phyloP scores from a whole-genome alignment of 2,329 filamentous ascomycete species.

The Corynespora cassiicola region DNA sequence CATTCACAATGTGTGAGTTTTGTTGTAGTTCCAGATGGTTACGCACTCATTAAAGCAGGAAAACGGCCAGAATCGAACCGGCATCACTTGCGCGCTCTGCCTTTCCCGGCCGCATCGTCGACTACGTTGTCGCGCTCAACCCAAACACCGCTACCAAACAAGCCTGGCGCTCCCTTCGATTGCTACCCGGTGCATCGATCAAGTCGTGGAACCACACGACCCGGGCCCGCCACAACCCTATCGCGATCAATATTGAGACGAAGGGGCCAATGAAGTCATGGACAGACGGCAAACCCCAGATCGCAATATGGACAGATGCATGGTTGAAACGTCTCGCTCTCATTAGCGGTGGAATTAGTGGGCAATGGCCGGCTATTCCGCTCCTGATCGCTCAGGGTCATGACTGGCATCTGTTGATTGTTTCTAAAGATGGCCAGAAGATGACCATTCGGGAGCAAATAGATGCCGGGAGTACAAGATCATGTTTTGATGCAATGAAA shows the following conservation, averaged over 20 bases:
- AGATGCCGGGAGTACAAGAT: slow-evolving; percentile 27
- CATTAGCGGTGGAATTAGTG: slow-evolving; percentile 8
- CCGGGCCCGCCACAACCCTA: slow-evolving; percentile 15
- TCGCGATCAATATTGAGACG: slow-evolving; percentile 32
- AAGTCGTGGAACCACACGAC: slow-evolving; percentile 29
- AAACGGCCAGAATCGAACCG: slow-evolving; percentile 27
- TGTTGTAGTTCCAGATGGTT: slow-evolving; percentile 1
- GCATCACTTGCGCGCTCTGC: slow-evolving; percentile 18
- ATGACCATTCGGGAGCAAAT: slow-evolving; percentile 26
- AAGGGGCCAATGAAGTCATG: slow-evolving; percentile 32
- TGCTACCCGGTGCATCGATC: slow-evolving; percentile 14
- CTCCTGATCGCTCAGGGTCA: slow-evolving; percentile 31
- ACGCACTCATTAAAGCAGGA: slow-evolving; percentile 13
- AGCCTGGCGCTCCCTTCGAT: slow-evolving; percentile 21
- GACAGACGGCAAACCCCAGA: slow-evolving; percentile 32
- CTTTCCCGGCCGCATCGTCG: slow-evolving; percentile 25
- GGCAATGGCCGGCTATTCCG: slow-evolving; percentile 23
- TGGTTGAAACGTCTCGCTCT: slow-evolving; percentile 27
- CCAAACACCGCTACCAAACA: slow-evolving; percentile 16
- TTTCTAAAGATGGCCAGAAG: slow-evolving; percentile 22
- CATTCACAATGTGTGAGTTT: slow-evolving; percentile 24
- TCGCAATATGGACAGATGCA: slow-evolving; percentile 30
- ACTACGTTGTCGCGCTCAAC: slow-evolving; percentile 30
- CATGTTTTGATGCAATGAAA: slow-evolving; percentile 30
- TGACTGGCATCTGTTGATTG: slow-evolving; percentile 33